These are phyloP conservation scores for Candida nitratophila DNA, from an alignment of 805 yeast species.

Conservation along the genomic window DNA sequence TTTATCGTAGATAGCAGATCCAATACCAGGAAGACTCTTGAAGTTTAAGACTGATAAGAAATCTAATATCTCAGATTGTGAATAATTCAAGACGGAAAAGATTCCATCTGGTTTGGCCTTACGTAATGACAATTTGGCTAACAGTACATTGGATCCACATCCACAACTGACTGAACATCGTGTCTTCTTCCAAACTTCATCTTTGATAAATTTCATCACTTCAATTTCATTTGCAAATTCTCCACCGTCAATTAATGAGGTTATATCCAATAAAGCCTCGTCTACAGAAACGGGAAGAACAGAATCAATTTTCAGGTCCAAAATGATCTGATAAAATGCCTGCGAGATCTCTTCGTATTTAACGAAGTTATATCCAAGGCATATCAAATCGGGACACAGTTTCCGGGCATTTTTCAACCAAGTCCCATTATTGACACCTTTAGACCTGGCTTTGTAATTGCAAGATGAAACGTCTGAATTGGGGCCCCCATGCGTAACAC, in stretches of 20 bases:
- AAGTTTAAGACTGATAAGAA: slow-evolving; percentile 32
- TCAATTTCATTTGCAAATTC: slow-evolving; percentile 12
- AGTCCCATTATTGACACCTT: slow-evolving; percentile 83
- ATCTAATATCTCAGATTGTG: slow-evolving; percentile 17
- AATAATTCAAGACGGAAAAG: slow-evolving; percentile 25
- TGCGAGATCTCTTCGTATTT: slow-evolving; percentile 62
- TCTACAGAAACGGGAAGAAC: slow-evolving; percentile 86
- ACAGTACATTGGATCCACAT: slow-evolving; percentile 59
- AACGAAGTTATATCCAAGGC: slow-evolving; percentile 67
- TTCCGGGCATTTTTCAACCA: slow-evolving; percentile 68
- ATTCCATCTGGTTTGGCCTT: slow-evolving; percentile 79
- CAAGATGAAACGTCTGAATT: slow-evolving; percentile 86
- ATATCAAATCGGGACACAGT: slow-evolving; percentile 54
- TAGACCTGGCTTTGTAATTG: slow-evolving; percentile 77
- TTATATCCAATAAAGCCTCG: slow-evolving; percentile 76
- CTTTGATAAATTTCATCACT: slow-evolving; percentile 31
- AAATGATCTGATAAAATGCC: slow-evolving; percentile 53
- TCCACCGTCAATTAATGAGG: slow-evolving; percentile 15
- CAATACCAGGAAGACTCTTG: slow-evolving; percentile 57
- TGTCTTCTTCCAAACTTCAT: slow-evolving; percentile 35
- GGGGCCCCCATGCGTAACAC: slow-evolving; percentile 53
- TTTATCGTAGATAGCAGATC: slow-evolving; percentile 41
- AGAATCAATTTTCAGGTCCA: slow-evolving; percentile 35
- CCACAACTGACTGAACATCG: slow-evolving; percentile 75
- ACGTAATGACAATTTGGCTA: slow-evolving; percentile 69